Percentiles rank a stretch among this genome's conserved stretches.
Evolutionary conservation across 164 flowering plant genomes (phyloP).

Genomic region (Vitis vinifera): DNA sequence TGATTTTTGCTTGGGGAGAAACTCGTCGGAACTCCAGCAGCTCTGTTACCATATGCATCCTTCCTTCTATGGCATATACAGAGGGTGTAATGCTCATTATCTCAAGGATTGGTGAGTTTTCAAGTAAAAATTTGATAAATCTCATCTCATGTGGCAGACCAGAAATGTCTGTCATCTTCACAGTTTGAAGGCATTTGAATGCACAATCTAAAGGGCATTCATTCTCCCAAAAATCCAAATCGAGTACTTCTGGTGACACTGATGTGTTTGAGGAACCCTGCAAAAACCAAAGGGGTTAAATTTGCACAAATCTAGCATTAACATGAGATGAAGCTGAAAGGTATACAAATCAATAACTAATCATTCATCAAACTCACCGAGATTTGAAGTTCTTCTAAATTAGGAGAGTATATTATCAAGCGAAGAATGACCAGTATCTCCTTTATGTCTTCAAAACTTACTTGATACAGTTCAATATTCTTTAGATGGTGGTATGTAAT

Average conservation of each 20-base stretch:
- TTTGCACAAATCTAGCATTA: not conserved
- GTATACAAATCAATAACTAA: not conserved
- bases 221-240: conserved; percentile 45
- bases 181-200: conserved; percentile 38
- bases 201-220: conserved; percentile 32
- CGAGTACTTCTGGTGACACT: conserved; percentile 29
- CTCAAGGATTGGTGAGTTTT: conserved; percentile 55
- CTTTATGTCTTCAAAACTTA: conserved; percentile 68
- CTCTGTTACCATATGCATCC: conserved; percentile 48
- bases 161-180: conserved; percentile 54
- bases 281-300: not conserved
- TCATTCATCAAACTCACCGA: conserved; percentile 38
- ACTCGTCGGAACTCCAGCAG: conserved; percentile 58
- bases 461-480: conserved; percentile 54
- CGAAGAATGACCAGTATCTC: conserved; percentile 60
- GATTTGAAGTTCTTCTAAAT: conserved; percentile 51
- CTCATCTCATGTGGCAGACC: conserved; percentile 59
- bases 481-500: conserved; percentile 41
- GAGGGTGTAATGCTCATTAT: conserved; percentile 47
- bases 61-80: conserved; percentile 31
- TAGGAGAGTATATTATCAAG: conserved; percentile 55
- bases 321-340: not conserved
- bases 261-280: conserved; percentile 43
- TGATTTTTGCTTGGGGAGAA: conserved; percentile 52
- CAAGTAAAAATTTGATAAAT: conserved; percentile 59